These are phyloP conservation scores for Actinomucor elegans DNA, from an alignment of 371 early-diverging fungal species.

Conservation along the genomic window DNA sequence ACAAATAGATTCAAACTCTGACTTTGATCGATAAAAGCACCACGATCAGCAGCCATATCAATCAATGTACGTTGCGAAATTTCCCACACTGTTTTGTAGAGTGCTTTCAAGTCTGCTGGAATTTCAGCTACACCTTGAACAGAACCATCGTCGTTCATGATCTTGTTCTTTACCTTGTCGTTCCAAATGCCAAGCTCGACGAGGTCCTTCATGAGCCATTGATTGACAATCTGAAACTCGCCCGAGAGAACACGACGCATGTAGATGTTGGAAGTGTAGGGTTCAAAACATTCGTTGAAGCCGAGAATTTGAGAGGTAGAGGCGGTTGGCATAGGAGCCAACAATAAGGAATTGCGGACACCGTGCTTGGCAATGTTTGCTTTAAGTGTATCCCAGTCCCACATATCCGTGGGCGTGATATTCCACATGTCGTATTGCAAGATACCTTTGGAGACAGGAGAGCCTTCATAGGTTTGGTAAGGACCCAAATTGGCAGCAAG, in stretches of 20 bases:
- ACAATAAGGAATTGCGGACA: conserved; percentile 94
- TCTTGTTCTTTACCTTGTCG: conserved; percentile 91
- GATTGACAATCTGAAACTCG: conserved; percentile 99
- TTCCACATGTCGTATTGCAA: conserved; percentile 98
- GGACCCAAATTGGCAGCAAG: conserved; percentile 85
- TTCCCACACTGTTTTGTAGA: conserved; percentile 99
- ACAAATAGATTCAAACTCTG: conserved; percentile 98
- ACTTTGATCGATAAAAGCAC: conserved; percentile 98
- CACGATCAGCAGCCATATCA: conserved; percentile 92
- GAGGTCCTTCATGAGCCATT: conserved; percentile 91
- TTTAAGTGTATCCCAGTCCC: conserved; percentile 94
- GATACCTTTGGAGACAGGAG: conserved; percentile 91
- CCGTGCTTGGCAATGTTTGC: conserved; percentile 86
- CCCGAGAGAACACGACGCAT: conserved; percentile 98
- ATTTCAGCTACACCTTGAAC: conserved; percentile 80
- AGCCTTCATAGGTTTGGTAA: conserved; percentile 91
- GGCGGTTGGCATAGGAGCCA: conserved; percentile 99
- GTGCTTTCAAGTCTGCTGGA: conserved; percentile 87
- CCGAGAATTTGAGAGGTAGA: conserved; percentile 99
- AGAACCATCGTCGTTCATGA: conserved; percentile 95
- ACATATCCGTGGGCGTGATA: conserved; percentile 75
- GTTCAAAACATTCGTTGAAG: conserved; percentile 99
- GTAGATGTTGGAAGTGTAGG: conserved; percentile 98
- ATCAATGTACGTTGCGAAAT: conserved; percentile 88
- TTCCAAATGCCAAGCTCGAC: conserved; percentile 92